Base-by-base conservation (phyloP, 192 early-diverging fungal species). In the Coemansia sp. region DNA sequence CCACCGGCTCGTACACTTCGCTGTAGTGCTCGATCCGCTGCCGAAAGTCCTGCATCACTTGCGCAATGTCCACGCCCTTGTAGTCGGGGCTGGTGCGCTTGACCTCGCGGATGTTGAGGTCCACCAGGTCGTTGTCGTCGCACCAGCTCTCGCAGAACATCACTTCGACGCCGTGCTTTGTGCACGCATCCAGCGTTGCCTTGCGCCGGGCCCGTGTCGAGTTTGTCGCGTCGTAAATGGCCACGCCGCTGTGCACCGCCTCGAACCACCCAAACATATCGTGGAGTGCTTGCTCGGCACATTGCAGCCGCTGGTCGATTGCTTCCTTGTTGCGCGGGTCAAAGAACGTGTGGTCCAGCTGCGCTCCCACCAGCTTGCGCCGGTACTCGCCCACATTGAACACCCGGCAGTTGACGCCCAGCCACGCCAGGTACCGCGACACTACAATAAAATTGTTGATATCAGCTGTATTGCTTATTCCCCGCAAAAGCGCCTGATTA, bases 321-420 rank as follows among this genome's bases (percentile, higher is more conserved):
- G 86, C 88, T 39, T 87, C 86, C 3, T 75, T 63, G 73, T 99
- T 93, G 60, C 65, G 64, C 19, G 96, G 94, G 62, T 98, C 94
- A 79, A 97, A 99, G 75, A 97, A 97, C 32, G 86, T 85, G 72
- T 95, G 93, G 57, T 82, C 77, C 59, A 89, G 82, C 61, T 86
- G 75, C 9, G 94, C 92, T 35, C 96, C 95, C 57, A 90, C 87
- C 5, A 93, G 75, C 62, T 93, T 88, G 47, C 96, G 86, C n/a
- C 95, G 90, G 81, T 99, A 99, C 74, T 98, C 92, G 52, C 94
- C 97, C 32, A 99, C 96, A 66, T 98, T 98, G 83, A 98, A 99
- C 37, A 98, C 94, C 67, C 90, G 88, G 52, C 93, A 89, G 15
- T 87, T 89, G 64, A 98, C 91, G 9, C 97, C 93, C 41, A 99